Percentiles rank a stretch among this genome's conserved stretches.
phyloP scores from a whole-genome alignment of 371 early-diverging fungal genomes.

The Choanephora cucurbitarum region DNA sequence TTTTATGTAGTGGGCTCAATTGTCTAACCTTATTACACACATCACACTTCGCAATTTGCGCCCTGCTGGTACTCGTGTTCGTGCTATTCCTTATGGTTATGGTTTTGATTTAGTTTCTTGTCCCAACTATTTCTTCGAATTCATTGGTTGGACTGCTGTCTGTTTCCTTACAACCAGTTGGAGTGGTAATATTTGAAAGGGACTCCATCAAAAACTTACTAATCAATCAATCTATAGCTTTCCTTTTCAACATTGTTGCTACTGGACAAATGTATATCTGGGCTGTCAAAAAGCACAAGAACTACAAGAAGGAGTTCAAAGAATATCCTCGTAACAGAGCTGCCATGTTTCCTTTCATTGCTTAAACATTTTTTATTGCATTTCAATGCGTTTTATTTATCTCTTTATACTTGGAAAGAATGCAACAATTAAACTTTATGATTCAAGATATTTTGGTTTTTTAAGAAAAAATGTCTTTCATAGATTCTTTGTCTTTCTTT shows the following conservation, averaged over 20 bases:
- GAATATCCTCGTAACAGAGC: conserved; percentile 90
- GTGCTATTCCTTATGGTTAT: conserved; percentile 92
- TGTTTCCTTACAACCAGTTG: conserved; percentile 76
- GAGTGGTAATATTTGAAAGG: too few species aligned
- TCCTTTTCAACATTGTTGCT: conserved; percentile 80
- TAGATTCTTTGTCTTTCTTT: background rate
- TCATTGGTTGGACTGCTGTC: conserved; percentile 82
- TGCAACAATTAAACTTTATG: conserved; percentile 13
- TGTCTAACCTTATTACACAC: conserved; percentile 87
- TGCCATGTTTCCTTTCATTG: conserved; percentile 88
- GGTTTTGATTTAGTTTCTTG: conserved; percentile 91
- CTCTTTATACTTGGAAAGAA: conserved; percentile 2
- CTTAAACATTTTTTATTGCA: conserved; percentile 35
- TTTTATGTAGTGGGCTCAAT: conserved; percentile 65
- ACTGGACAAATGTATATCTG: conserved; percentile 93
- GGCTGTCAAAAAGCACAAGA: conserved; percentile 96
- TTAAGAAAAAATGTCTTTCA: conserved; percentile 3
- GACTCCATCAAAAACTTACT: too few species aligned
- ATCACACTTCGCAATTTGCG: conserved; percentile 89
- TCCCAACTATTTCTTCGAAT: conserved; percentile 95
- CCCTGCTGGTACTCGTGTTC: conserved; percentile 86
- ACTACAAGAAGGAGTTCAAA: conserved; percentile 89
- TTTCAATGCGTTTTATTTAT: background rate
- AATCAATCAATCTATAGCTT: conserved; percentile 40
- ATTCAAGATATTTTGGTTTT: background rate